These are phyloP conservation scores for Leccinum boreale DNA, from an alignment of 768 basidiomycete species.

Conservation along the genomic window DNA sequence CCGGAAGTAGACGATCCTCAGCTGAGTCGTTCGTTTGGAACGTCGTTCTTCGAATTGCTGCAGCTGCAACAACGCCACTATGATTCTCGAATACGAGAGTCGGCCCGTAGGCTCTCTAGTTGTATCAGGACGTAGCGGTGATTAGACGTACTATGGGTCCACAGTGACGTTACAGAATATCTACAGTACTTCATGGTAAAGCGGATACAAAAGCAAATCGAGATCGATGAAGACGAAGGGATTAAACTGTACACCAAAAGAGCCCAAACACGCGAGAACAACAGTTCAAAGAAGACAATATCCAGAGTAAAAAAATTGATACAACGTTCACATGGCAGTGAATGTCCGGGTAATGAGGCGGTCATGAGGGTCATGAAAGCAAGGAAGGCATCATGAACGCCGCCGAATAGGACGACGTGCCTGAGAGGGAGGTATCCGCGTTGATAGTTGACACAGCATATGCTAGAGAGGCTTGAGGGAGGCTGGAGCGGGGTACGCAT, in stretches of 20 bases:
- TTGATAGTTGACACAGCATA: slow-evolving; percentile 41
- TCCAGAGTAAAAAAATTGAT: slow-evolving; percentile 22
- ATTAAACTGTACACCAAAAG: slow-evolving; percentile 9
- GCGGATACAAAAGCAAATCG: slow-evolving; percentile 20
- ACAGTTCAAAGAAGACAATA: slow-evolving; percentile 29
- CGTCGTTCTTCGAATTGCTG: slow-evolving; percentile 83
- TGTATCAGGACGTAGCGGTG: slow-evolving; percentile 37
- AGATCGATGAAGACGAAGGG: slow-evolving; percentile 20
- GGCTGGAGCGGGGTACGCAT: slow-evolving; percentile 34
- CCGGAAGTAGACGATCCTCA: slow-evolving; percentile 88
- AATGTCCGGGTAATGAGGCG: slow-evolving; percentile 18
- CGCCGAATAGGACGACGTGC: slow-evolving; percentile 26
- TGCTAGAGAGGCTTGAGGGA: slow-evolving; percentile 40
- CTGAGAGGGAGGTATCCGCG: slow-evolving; percentile 20
- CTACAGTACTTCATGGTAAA: slow-evolving; percentile 29
- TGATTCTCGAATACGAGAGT: slow-evolving; percentile 65
- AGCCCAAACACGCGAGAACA: slow-evolving; percentile 12
- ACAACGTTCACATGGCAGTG: slow-evolving; percentile 21
- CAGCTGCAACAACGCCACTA: slow-evolving; percentile 57
- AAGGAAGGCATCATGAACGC: slow-evolving; percentile 33
- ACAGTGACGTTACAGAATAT: slow-evolving; percentile 29
- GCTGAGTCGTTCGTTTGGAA: slow-evolving; percentile 75
- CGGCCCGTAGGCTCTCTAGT: slow-evolving; percentile 56
- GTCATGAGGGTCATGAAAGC: slow-evolving; percentile 32
- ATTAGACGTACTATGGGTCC: slow-evolving; percentile 27